Conservation (phyloP, 2,329 filamentous ascomycete genomes). For the Stenocarpella maydis region DNA sequence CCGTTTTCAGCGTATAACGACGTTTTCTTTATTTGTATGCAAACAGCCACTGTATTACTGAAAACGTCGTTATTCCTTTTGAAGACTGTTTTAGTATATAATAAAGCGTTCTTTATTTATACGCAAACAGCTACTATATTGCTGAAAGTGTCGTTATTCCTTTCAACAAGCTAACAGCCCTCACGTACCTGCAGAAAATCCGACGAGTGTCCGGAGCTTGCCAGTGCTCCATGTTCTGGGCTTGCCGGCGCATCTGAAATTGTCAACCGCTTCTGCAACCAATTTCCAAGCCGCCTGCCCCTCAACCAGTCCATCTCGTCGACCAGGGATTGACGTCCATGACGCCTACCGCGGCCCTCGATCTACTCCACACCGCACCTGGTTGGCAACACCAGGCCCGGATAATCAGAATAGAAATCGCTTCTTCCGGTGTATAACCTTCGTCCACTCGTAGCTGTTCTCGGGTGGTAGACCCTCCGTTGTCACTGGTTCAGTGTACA, state of each 20-base stretch:
- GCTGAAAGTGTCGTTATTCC: too few relatives aligned
- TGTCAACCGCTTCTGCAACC: background rate
- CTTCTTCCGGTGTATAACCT: background rate
- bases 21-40: too few relatives aligned
- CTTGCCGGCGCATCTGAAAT: background rate
- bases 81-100: too few relatives aligned
- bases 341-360: too few relatives aligned
- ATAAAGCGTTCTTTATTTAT: too few relatives aligned
- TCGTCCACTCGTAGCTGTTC: slow-evolving; percentile 3
- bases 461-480: slow-evolving; percentile 4
- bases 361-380: background rate
- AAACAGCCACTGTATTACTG: too few relatives aligned
- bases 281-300: background rate
- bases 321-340: background rate
- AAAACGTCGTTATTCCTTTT: too few relatives aligned
- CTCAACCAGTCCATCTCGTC: background rate
- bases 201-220: background rate
- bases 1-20: too few relatives aligned
- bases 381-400: background rate
- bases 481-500: background rate
- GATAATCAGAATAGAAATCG: background rate
- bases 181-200: background rate
- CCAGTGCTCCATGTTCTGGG: background rate
- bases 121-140: too few relatives aligned
- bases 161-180: background rate